Percentiles rank a stretch among this genome's conserved stretches.
Conservation (phyloP, 495 filamentous ascomycete genomes). For the Neurospora intermedia region DNA sequence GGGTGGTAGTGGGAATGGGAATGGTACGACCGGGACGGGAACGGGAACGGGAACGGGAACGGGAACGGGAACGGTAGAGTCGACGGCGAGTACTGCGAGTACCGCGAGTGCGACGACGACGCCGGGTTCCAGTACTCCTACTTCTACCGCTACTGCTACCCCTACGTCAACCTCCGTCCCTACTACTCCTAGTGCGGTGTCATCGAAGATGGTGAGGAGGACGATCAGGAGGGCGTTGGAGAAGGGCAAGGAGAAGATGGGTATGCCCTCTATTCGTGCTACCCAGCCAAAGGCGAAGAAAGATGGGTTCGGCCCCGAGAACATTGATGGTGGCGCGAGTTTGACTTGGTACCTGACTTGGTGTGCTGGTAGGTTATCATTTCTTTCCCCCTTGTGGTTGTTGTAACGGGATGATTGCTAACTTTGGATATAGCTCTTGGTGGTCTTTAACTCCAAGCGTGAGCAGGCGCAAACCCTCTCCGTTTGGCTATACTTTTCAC, state of each 20-base stretch:
- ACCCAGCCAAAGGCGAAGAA: conserved; percentile 8
- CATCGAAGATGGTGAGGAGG: not conserved
- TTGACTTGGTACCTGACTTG: conserved; percentile 84
- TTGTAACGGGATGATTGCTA: not conserved
- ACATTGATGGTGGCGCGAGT: conserved; percentile 66
- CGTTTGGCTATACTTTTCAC: not conserved
- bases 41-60: not conserved
- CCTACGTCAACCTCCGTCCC: not conserved
- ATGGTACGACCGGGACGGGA: not conserved
- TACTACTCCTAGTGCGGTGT: too few relatives aligned
- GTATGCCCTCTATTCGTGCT: not conserved
- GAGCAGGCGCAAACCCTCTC: too few relatives aligned
- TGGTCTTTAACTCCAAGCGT: not conserved
- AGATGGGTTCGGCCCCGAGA: not conserved
- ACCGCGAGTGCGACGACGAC: not conserved
- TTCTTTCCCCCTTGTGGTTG: not conserved
- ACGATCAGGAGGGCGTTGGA: not conserved
- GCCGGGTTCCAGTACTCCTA: not conserved
- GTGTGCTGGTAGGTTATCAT: conserved; percentile 46
- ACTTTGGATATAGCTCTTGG: not conserved
- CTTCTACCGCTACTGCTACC: not conserved
- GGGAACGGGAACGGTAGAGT: not conserved
- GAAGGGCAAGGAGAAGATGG: conserved; percentile 3
- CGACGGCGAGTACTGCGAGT: not conserved
- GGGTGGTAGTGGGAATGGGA: not conserved